A percentile compares a stretch with the other conserved stretches of the same genome.
phyloP scores from a whole-genome alignment of 192 early-diverging fungal genomes.

The Coemansia sp. region DNA sequence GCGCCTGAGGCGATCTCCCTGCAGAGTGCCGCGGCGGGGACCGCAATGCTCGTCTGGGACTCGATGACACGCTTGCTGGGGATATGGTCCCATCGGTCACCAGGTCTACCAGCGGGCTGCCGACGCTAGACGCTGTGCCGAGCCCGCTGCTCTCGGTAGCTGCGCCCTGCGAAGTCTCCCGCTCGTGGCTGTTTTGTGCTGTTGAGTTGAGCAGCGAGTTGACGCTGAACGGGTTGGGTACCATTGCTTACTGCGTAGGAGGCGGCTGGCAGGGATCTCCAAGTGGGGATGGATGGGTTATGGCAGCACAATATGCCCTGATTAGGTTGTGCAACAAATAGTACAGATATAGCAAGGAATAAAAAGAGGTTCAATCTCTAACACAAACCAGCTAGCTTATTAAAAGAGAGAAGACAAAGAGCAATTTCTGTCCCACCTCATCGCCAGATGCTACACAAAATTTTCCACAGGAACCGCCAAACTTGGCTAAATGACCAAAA shows the following conservation, averaged over 20 bases:
- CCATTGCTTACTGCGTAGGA: neutral
- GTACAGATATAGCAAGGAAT: too few species aligned
- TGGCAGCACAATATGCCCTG: too few species aligned
- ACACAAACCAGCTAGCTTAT: too few species aligned
- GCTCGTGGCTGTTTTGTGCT: neutral
- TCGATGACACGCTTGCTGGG: neutral
- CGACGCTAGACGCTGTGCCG: slow-evolving; percentile 4
- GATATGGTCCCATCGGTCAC: neutral
- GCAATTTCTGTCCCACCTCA: too few species aligned
- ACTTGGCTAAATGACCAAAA: too few species aligned
- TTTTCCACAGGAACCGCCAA: too few species aligned
- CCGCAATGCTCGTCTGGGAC: neutral
- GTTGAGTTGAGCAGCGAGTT: slow-evolving; percentile 35
- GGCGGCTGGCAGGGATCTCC: neutral
- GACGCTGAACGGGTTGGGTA: slow-evolving; percentile 27
- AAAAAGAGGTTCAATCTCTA: too few species aligned
- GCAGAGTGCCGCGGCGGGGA: neutral
- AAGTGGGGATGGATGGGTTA: too few species aligned
- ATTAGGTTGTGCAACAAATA: too few species aligned
- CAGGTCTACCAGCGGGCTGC: slow-evolving; percentile 5
- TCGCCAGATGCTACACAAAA: too few species aligned
- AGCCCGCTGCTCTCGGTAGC: slow-evolving; percentile 8
- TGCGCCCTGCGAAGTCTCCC: slow-evolving; percentile 1
- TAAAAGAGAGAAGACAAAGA: too few species aligned
- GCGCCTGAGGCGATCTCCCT: neutral